phyloP scores from a whole-genome alignment of 768 basidiomycete genomes.

The Leucosporidium yakuticum region DNA sequence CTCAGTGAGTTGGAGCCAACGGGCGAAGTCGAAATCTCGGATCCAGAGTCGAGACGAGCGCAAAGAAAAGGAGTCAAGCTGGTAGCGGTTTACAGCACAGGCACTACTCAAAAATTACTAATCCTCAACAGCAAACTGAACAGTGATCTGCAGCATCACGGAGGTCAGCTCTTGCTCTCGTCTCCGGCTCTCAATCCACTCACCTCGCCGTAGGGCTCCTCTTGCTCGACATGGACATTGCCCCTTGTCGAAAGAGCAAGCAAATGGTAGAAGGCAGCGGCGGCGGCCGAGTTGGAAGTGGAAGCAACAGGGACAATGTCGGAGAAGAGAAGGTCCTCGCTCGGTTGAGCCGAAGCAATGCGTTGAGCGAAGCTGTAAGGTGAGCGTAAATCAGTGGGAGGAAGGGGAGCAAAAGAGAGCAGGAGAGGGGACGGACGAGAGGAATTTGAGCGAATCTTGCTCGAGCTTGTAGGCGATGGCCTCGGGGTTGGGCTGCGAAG shows the following conservation, averaged over 20 bases:
- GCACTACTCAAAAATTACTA: not conserved
- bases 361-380: slow-evolving; percentile 5
- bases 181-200: not conserved
- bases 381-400: not conserved
- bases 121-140: not conserved
- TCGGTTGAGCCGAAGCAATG: not conserved
- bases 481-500: not conserved
- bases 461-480: slow-evolving; percentile 14
- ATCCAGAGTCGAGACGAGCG: not conserved
- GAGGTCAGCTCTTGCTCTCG: not conserved
- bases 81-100: no score
- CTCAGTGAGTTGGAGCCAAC: no score
- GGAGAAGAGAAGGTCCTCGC: slow-evolving; percentile 13
- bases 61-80: not conserved
- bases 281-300: slow-evolving; percentile 12
- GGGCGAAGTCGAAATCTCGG: no score
- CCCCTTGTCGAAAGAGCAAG: slow-evolving; percentile 18
- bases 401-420: not conserved
- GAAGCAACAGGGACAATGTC: slow-evolving; percentile 15
- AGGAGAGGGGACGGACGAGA: not conserved
- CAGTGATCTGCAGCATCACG: not conserved
- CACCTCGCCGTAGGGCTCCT: slow-evolving; percentile 23
- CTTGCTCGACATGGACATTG: slow-evolving; percentile 18
- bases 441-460: slow-evolving; percentile 25
- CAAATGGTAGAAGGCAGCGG: slow-evolving; percentile 24